Base-by-base conservation (phyloP, 371 early-diverging fungal genomes). In the Cladochytrium tenue region DNA sequence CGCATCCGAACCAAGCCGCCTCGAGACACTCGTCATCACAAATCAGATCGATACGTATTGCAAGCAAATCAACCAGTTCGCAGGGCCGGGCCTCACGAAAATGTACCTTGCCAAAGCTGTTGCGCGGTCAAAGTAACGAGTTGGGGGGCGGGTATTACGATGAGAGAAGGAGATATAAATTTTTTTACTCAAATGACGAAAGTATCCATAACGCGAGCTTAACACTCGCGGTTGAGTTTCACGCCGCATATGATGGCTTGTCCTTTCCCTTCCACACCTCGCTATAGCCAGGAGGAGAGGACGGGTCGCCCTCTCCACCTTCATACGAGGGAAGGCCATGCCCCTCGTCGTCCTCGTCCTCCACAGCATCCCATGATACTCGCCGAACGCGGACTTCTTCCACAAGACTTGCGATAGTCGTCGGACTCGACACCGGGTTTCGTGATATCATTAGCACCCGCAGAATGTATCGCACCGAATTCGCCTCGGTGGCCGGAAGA, bases 1-100 rank as follows among this genome's bases (percentile, higher is more conserved):
- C 25, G 71, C 90, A 34, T 78, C 87, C 27, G 97, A 97, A 81
- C 96, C 96, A 20, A 88, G 91, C 72, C 89, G 95, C 69, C 81
- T 97, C 66, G 94, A 95, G 67, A 87, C 90, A 20, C 84, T 96
- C 75, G 85, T 97, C 66, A 85, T 92, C 69, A 88, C 88, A 34
- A 90, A 91, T 64, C 95, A 95, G 80, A 89, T 95, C 73, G 90
- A 92, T 67, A 90, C 91, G 74, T 90, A 93, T 76, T 90, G 90
- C 79, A 92, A 93, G 82, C 94, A 95, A 79, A 78, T 95, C 61
- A 90, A 93, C 69, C 90, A 93, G 77, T 91, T 89, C 73, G 88
- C 92, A 70, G 96, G 95, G 56, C 94, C 95, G 35, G 89, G 90
- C 58, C 83, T 96, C 61, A 72, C 76, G 27, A 80, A 80, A 68